Base-by-base conservation (phyloP, 225 moss, liverwort and hornwort species). In the Pseudisothecium myosuroides region DNA sequence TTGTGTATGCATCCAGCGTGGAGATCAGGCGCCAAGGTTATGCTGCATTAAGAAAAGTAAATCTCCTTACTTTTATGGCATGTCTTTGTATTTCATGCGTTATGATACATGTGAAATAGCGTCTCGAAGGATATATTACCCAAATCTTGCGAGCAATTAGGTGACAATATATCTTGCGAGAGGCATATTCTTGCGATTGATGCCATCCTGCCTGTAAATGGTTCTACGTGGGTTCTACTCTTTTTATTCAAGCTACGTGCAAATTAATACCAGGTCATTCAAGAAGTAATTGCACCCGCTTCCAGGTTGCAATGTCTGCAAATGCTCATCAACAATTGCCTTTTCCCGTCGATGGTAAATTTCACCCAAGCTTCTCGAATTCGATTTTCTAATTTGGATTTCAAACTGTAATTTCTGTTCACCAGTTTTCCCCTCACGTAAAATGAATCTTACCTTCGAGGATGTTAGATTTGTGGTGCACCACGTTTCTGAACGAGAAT, bases 21-120 rank as follows among this genome's bases (percentile, higher is more conserved):
- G 89, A 82, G 69, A 90, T 93, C 83, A 93, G 96, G 82, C 93
- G 93, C 79, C 95, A 95, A 88, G 94, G 87, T 55, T 97, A 95
- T 83, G 88, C 85, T 79, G 67, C 91, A 8, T 82, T 96, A 28
- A 93, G 86, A 91, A 96, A 96, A 93, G 97, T 96, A 62, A 91
- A 87, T 18, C 62, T 87, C 47, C 32, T 67, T 59, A 36, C 84
- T 60, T 78, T 85, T 36, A 43, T 82, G 77, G 50, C 71, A 17
- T 86, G 90, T 72, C 49, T 82, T 49, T 55, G 32, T 65, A 34
- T 52, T 79, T 75, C 76, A 68, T 84, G 37, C 63, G 27, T 87
- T 78, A 84, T 66, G 65, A 24, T 63, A 20, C 43, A 79, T 83
- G n/a, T 80, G 59, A 67, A 87, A 64, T 68, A 54, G 63, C 76